phyloP scores from a whole-genome alignment of 768 basidiomycete species.

The Amanita rimosa region DNA sequence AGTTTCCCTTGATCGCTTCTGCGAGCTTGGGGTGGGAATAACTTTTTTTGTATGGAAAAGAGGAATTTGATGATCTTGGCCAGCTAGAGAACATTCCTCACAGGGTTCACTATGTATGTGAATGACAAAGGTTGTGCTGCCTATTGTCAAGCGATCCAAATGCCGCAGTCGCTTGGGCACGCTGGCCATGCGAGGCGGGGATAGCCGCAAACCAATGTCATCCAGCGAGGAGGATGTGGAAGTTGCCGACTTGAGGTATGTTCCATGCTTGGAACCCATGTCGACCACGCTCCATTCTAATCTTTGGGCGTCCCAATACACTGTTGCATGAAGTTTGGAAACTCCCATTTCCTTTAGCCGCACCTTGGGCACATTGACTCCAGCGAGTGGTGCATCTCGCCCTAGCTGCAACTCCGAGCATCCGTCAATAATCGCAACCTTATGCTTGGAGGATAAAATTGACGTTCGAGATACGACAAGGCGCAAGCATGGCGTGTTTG shows the following conservation, averaged over 20 bases:
- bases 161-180: constrained; percentile 53
- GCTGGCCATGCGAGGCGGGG: constrained; percentile 56
- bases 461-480: constrained; percentile 47
- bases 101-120: constrained; percentile 70
- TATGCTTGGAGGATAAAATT: constrained; percentile 42
- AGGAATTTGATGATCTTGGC: constrained; percentile 48
- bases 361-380: constrained; percentile 46
- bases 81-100: constrained; percentile 41
- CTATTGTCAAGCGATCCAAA: constrained; percentile 54
- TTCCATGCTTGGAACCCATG: constrained; percentile 81
- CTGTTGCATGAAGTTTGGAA: constrained; percentile 69
- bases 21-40: constrained; percentile 12
- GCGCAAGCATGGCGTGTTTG: constrained; percentile 27
- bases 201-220: constrained; percentile 38
- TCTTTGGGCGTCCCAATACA: constrained; percentile 54
- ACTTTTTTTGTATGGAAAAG: constrained; percentile 30
- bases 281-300: constrained; percentile 68
- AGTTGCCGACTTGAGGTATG: constrained; percentile 38
- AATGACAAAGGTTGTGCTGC: constrained; percentile 57
- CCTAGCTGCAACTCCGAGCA: constrained; percentile 65
- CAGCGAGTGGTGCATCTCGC: constrained; percentile 43
- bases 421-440: constrained; percentile 29
- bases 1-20: constrained; percentile 18
- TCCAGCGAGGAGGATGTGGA: constrained; percentile 13
- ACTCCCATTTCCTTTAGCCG: constrained; percentile 79